Evolutionary conservation across 257 asterid genomes (phyloP).

Genomic region (Solanum corneliomulleri): DNA sequence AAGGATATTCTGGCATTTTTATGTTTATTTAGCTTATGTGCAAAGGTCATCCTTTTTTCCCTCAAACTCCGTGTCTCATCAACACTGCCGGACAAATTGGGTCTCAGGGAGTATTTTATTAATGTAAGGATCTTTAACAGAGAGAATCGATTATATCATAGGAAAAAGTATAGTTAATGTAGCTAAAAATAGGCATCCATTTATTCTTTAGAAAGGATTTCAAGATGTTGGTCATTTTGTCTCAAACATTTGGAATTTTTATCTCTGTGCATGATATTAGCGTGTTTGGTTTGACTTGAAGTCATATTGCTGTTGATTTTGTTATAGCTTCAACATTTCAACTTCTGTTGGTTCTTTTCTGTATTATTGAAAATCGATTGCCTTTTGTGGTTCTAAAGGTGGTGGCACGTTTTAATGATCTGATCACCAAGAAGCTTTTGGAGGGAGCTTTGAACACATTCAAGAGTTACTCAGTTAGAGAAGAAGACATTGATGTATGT

Average conservation of each 20-base stretch:
- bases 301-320: not conserved
- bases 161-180: not conserved
- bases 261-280: not conserved
- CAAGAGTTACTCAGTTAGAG: conserved; percentile 70
- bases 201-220: not conserved
- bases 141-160: not conserved
- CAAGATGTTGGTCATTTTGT: not conserved
- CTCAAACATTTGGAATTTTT: not conserved
- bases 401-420: conserved; percentile 94
- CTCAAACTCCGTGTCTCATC: not conserved
- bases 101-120: not conserved
- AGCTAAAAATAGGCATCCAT: not conserved
- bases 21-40: not conserved
- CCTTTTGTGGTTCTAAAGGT: conserved; percentile 39
- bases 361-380: not conserved
- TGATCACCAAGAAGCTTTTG: conserved; percentile 68
- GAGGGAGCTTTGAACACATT: conserved; percentile 93
- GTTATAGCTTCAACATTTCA: not conserved
- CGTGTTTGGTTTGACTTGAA: not conserved
- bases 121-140: not conserved
- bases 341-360: not conserved
- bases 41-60: not conserved
- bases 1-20: not conserved
- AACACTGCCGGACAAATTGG: not conserved
- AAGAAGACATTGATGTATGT: conserved; percentile 81